Evolutionary conservation across 1,139 yeast species (phyloP).

Genomic region (Kodamaea plutei): DNA sequence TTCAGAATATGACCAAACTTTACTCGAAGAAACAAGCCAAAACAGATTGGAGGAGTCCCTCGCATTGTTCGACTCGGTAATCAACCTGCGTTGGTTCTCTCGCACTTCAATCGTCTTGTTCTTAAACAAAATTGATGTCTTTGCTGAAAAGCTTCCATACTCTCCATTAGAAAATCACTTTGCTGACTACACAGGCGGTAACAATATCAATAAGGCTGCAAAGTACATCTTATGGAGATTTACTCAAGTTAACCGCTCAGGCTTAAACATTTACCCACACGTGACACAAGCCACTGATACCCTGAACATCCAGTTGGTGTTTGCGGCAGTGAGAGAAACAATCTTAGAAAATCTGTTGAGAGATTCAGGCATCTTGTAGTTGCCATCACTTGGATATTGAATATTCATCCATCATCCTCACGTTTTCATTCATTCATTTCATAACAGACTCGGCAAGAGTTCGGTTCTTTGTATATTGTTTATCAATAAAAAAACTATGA

Average conservation of each 20-base stretch:
- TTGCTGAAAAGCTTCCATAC: conserved; percentile 76
- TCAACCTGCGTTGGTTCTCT: conserved; percentile 91
- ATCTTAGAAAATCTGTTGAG: conserved; percentile 78
- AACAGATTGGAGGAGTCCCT: conserved; percentile 84
- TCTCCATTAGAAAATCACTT: conserved; percentile 81
- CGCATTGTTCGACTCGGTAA: conserved; percentile 82
- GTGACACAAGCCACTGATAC: conserved; percentile 96
- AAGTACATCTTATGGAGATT: conserved; percentile 90
- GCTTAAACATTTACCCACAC: conserved; percentile 80
- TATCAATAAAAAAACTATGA: too few relatives aligned
- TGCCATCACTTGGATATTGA: not conserved
- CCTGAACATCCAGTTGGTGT: conserved; percentile 78
- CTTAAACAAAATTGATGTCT: conserved; percentile 84
- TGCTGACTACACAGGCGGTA: conserved; percentile 89
- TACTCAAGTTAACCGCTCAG: conserved; percentile 78
- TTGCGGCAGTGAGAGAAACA: conserved; percentile 89
- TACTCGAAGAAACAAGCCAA: conserved; percentile 74
- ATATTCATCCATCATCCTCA: conserved; percentile 1
- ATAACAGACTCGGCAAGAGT: conserved; percentile 1
- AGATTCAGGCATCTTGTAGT: conserved; percentile 74
- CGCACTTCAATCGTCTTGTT: conserved; percentile 82
- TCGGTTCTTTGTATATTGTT: conserved; percentile 2
- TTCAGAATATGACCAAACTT: conserved; percentile 84
- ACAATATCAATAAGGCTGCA: conserved; percentile 88
- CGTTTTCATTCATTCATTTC: conserved; percentile 3